phyloP scores from a whole-genome alignment of 1,139 yeast species.

The Martiniozyma asiatica region DNA sequence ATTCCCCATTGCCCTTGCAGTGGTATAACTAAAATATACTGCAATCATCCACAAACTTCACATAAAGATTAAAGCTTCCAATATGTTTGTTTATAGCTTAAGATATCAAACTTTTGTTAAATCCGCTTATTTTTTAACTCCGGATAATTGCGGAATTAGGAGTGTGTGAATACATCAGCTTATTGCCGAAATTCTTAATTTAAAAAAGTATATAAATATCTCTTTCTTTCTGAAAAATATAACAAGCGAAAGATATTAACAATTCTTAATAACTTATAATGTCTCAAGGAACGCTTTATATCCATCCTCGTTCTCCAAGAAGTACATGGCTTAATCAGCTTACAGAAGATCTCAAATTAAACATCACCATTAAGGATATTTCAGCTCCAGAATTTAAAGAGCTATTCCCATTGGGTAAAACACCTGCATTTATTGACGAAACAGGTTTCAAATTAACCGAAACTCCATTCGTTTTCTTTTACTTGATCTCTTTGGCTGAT shows the following conservation, averaged over 20 bases:
- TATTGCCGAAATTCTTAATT: too few species aligned
- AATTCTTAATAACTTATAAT: conserved; percentile 4
- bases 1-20: too few species aligned
- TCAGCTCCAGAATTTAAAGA: conserved; percentile 12
- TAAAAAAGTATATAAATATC: neutral
- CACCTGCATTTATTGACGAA: conserved; percentile 22
- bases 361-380: conserved; percentile 27
- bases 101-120: too few species aligned
- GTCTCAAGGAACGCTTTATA: conserved; percentile 15
- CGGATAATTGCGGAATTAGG: too few species aligned
- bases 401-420: conserved; percentile 24
- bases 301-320: conserved; percentile 13
- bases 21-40: too few species aligned
- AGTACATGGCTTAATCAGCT: conserved; percentile 11
- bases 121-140: too few species aligned
- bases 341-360: conserved; percentile 23
- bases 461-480: conserved; percentile 18
- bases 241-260: neutral
- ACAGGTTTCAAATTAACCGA: conserved; percentile 19
- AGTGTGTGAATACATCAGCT: too few species aligned
- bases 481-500: conserved; percentile 14
- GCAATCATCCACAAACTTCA: too few species aligned
- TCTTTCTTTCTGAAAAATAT: too few species aligned
- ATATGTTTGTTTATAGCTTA: too few species aligned
- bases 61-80: too few species aligned